A percentile compares a stretch with the other conserved stretches of the same genome.
These are phyloP conservation scores for Yamadazyma friedrichii DNA, from an alignment of 1,139 yeast species.

Conservation along the genomic window DNA sequence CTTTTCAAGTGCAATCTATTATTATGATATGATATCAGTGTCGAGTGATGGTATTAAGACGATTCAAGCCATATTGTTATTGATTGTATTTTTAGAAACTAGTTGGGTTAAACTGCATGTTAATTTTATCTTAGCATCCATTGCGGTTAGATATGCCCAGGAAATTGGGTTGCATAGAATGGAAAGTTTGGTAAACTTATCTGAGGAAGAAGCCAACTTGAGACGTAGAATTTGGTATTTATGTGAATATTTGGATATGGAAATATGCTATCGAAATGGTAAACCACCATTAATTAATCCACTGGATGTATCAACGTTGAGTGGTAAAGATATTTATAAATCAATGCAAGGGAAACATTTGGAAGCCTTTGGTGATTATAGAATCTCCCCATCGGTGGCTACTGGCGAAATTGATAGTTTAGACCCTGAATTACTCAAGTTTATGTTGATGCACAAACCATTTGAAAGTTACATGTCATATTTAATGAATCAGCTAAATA, in stretches of 20 bases:
- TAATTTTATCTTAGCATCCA: constrained; percentile 44
- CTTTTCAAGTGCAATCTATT: constrained; percentile 41
- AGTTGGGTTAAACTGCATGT: constrained; percentile 42
- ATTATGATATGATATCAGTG: constrained; percentile 47
- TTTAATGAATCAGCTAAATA: constrained; percentile 18
- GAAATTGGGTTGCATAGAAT: constrained; percentile 65
- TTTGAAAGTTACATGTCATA: constrained; percentile 9
- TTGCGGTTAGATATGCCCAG: constrained; percentile 59
- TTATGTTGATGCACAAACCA: constrained; percentile 10
- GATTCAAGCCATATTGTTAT: constrained; percentile 47
- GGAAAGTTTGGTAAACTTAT: constrained; percentile 44
- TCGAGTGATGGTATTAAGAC: constrained; percentile 52
- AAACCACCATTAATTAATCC: constrained; percentile 57
- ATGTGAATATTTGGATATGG: constrained; percentile 55
- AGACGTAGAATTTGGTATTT: constrained; percentile 55
- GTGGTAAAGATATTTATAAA: constrained; percentile 10
- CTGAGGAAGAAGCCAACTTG: constrained; percentile 33
- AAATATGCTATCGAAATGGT: constrained; percentile 54
- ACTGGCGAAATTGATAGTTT: constrained; percentile 5
- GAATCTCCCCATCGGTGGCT: background rate
- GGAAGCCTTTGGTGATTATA: background rate
- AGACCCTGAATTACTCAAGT: constrained; percentile 11
- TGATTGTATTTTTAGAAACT: constrained; percentile 46
- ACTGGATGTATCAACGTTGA: constrained; percentile 42
- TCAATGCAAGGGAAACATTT: constrained; percentile 1